Evolutionary conservation across 139 green algal genomes (phyloP), one percentile per base, ranked within the genome.

Genomic region (Coccomyxa sp.): DNA sequence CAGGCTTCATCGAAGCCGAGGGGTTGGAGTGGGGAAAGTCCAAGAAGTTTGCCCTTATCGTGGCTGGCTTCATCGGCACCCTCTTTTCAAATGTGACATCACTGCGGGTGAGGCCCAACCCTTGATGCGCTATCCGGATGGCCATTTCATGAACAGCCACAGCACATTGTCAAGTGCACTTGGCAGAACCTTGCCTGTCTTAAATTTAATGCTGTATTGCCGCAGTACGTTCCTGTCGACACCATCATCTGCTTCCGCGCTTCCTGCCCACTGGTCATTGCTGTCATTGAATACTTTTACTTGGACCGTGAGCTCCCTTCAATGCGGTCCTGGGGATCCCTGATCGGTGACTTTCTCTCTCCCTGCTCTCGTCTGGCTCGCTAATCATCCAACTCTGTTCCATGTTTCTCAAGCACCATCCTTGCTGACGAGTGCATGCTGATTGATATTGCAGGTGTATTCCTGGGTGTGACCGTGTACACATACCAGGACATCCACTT

Each of bases 221-320:
- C 90, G 66, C 86, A 92, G 83, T 90, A 92, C 81, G 86, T 92
- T 30, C 95, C 95, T 63, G 93, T 97, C 13, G 92, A 97, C 80
- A 96, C 92, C 13, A 96, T 96, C 88, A 96, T 96, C 83, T 93
- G 92, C n/a, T 95, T 96, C 82, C 89, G 93, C 13, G 94, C 84
- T 21, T 86, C 74, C 68, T 93, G 87, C 0, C 91, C 91, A 13
- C 79, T 93, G 66, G 76, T 95, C 13, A 88, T 96, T 45, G 89
- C 88, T 15, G 10, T 96, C 17, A 93, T 93, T 51, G 93, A 96
- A 81, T 95, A 89, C 78, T 9, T 90, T 0, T 94, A 94, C 84
- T 85, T 96, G 67, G 92, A 90, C 23, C 83, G 93, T 11, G 78
- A 88, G 51, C 83, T 95, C 67, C 93, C 92, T n/a, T 88, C 74